Evolutionary conservation across 345 rosid species (phyloP).

Genomic region (Corchorus olitorius): DNA sequence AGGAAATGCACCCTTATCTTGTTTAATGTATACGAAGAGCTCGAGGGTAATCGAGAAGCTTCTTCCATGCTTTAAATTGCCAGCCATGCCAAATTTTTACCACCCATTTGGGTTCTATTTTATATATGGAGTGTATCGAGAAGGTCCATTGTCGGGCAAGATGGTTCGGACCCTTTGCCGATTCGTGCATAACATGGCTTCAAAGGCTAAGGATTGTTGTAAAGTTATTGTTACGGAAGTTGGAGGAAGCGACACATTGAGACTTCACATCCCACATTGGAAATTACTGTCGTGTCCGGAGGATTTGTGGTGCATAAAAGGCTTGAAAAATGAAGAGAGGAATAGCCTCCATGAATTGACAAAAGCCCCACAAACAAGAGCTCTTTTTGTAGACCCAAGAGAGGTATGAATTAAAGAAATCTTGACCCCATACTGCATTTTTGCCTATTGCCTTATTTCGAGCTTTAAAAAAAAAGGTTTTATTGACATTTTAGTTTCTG

Average conservation of each 20-base stretch:
- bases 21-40: conserved; percentile 49
- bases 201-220: conserved; percentile 49
- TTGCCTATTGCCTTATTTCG: background rate
- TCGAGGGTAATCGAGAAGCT: conserved; percentile 44
- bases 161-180: conserved; percentile 56
- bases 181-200: conserved; percentile 69
- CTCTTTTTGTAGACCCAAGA: conserved; percentile 88
- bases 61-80: conserved; percentile 53
- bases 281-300: conserved; percentile 73
- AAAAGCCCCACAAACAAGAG: conserved; percentile 30
- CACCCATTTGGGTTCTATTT: conserved; percentile 76
- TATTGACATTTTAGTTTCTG: no score
- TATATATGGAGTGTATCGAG: conserved; percentile 63
- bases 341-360: conserved; percentile 33
- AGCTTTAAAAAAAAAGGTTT: background rate
- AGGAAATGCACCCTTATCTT: conserved; percentile 60
- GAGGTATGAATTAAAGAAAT: conserved; percentile 48
- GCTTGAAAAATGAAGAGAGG: conserved; percentile 44
- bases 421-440: background rate
- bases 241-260: conserved; percentile 40
- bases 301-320: conserved; percentile 85
- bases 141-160: conserved; percentile 61
- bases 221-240: conserved; percentile 68
- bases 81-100: conserved; percentile 57
- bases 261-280: conserved; percentile 68